Base-by-base conservation (phyloP, 371 early-diverging fungal species). In the Thermomucor indicae-seudaticae region DNA sequence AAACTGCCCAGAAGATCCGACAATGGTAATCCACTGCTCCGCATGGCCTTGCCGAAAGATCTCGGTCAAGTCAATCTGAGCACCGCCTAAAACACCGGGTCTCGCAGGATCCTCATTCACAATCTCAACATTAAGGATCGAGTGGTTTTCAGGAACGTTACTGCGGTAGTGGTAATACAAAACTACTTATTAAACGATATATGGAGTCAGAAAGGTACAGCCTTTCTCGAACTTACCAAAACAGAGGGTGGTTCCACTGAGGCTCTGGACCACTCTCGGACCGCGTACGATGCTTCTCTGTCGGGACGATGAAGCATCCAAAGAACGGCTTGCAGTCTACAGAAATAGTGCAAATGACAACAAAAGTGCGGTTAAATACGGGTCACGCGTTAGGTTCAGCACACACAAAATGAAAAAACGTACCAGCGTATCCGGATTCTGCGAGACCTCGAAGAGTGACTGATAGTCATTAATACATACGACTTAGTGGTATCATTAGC, bases 281-380 rank as follows among this genome's bases (percentile, higher is more conserved):
- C 14, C 51, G 58, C 3, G 74, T 73, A 24, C 70, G 60, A n/a
- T 73, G 67, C 59, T 73, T 70, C 20, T 73, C 62, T 30, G 51
- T 43, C 19, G 61, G 60, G 27, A 53, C 58, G 46, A 73, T 53
- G 29, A 58, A 73, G 22, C 61, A 70, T 5, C 70, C 67, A 27
- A 73, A n/a, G 49, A 67, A 73, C 22, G 64, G 55, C 16, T 37
- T 49, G 30, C 60, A 52, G n/a, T 53, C 69, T 69, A 27, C 14
- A 31, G 14, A 25, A 31, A 25, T 24, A 1, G 22, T 6, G n/a
- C n/a, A n/a, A n/a, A 2, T 0, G 24, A 28, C 10, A 30, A 6
- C 29, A 43, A 16, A 50, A n/a, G n/a, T 12, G 17, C 6, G 10
- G 2, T 16, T 24, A 17, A 23, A 37, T 27, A 4, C 25, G n/a